Conservation (phyloP, 1,284 basidiomycete genomes). For the Tilletia walkeri region DNA sequence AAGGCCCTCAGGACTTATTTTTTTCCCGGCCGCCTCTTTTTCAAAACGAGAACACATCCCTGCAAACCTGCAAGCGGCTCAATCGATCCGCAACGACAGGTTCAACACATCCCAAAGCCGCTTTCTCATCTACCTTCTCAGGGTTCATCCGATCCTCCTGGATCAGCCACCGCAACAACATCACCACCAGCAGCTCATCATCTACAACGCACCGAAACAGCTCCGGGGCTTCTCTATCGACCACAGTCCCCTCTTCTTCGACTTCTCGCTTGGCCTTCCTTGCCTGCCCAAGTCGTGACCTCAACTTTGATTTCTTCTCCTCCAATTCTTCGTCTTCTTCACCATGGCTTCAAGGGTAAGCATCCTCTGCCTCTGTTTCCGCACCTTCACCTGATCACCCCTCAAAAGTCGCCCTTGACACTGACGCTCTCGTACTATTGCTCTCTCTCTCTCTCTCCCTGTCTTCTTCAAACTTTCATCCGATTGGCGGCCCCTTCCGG, state of each 20-base stretch:
- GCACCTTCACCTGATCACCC: not conserved
- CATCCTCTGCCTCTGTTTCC: not conserved
- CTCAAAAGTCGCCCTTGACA: not conserved
- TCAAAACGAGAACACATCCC: no score
- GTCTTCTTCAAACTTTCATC: not conserved
- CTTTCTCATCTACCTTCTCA: slow-evolving; percentile 1
- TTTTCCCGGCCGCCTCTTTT: no score
- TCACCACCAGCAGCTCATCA: no score
- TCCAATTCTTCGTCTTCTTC: not conserved
- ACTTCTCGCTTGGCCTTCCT: not conserved
- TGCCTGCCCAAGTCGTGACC: not conserved
- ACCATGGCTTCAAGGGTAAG: slow-evolving; percentile 14
- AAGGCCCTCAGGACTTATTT: no score
- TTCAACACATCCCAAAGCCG: not conserved
- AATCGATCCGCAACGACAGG: no score
- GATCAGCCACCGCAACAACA: not conserved
- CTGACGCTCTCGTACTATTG: not conserved
- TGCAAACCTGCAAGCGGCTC: no score
- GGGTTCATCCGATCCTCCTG: not conserved
- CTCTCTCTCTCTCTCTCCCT: not conserved
- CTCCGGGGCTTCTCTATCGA: not conserved
- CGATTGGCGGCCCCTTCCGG: no score
- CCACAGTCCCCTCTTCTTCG: not conserved
- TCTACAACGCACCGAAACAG: not conserved
- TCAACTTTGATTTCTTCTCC: not conserved